phyloP scores from a whole-genome alignment of 2,329 filamentous ascomycete species.

The Pseudogymnoascus sp. region DNA sequence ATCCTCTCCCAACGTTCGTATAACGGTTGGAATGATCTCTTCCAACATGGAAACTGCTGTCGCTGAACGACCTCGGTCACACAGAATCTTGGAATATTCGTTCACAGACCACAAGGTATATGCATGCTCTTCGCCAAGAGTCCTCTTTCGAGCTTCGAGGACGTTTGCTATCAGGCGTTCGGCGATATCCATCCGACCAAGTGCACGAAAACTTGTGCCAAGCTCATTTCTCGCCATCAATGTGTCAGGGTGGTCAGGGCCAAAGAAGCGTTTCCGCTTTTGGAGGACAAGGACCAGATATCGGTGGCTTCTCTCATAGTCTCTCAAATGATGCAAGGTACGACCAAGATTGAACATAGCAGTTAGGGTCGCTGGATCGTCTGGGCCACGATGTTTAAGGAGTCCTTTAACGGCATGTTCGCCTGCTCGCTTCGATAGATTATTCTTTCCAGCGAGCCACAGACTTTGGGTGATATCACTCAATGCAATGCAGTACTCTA shows the following conservation, averaged over 20 bases:
- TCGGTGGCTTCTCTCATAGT: slow-evolving; percentile 16
- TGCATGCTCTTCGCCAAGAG: slow-evolving; percentile 28
- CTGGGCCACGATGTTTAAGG: slow-evolving; percentile 15
- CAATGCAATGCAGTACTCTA: slow-evolving; percentile 15
- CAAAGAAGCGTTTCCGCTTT: slow-evolving; percentile 18
- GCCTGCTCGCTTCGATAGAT: slow-evolving; percentile 13
- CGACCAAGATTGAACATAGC: slow-evolving; percentile 26
- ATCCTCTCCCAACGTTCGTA: slow-evolving; percentile 13
- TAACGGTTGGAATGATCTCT: slow-evolving; percentile 19
- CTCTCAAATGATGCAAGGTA: slow-evolving; percentile 19
- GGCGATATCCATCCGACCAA: slow-evolving; percentile 14
- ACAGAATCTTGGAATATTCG: slow-evolving; percentile 26
- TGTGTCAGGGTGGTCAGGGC: slow-evolving; percentile 21
- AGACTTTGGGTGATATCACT: slow-evolving; percentile 15
- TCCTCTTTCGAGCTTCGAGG: slow-evolving; percentile 12
- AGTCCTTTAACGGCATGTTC: slow-evolving; percentile 11
- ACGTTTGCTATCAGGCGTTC: slow-evolving; percentile 17
- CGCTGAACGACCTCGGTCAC: slow-evolving; percentile 21
- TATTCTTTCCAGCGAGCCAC: slow-evolving; percentile 16
- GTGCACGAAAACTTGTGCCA: not conserved
- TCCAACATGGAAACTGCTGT: slow-evolving; percentile 16
- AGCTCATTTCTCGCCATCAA: slow-evolving; percentile 17
- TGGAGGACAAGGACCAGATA: slow-evolving; percentile 15
- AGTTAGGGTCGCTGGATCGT: slow-evolving; percentile 23
- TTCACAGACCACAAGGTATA: slow-evolving; percentile 29